phyloP scores from a whole-genome alignment of 2,329 filamentous ascomycete species.

The Ascochyta lentis region DNA sequence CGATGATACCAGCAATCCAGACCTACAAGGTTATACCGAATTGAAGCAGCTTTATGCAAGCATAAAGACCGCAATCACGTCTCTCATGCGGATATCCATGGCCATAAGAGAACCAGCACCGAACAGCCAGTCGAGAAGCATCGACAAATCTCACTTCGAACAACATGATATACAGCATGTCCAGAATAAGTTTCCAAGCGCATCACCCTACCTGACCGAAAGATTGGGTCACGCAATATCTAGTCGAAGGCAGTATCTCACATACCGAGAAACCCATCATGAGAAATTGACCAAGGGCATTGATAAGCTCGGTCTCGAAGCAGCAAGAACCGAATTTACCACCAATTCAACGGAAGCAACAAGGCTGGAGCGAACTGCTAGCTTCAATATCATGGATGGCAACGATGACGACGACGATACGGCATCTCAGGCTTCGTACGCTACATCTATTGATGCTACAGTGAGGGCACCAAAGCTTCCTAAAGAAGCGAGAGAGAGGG shows the following conservation, averaged over 20 bases:
- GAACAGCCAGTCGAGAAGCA: conserved; percentile 34
- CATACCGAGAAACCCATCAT: conserved; percentile 44
- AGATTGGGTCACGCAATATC: conserved; percentile 43
- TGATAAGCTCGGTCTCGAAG: conserved; percentile 29
- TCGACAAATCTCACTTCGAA: conserved; percentile 37
- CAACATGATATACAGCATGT: conserved; percentile 30
- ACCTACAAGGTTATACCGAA: conserved; percentile 1
- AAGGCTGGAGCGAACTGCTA: background rate
- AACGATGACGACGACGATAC: conserved; percentile 23
- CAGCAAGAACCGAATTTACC: conserved; percentile 24
- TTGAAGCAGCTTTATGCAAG: conserved; percentile 22
- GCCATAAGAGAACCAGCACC: conserved; percentile 43
- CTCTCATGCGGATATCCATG: conserved; percentile 44
- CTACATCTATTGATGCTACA: conserved; percentile 27
- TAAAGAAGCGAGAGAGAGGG: conserved; percentile 23
- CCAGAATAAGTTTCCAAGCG: background rate
- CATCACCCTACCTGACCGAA: conserved; percentile 19
- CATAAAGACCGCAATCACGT: conserved; percentile 32
- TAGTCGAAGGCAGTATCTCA: conserved; percentile 40
- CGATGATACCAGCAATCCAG: background rate
- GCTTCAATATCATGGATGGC: background rate
- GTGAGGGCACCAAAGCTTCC: conserved; percentile 34
- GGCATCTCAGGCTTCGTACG: conserved; percentile 39
- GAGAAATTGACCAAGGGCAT: conserved; percentile 34
- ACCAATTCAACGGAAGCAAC: conserved; percentile 30